A percentile compares a stretch with the other conserved stretches of the same genome.
These are phyloP conservation scores for Paecilomyces variotii DNA, from an alignment of 2,329 filamentous ascomycete species.

Conservation along the genomic window DNA sequence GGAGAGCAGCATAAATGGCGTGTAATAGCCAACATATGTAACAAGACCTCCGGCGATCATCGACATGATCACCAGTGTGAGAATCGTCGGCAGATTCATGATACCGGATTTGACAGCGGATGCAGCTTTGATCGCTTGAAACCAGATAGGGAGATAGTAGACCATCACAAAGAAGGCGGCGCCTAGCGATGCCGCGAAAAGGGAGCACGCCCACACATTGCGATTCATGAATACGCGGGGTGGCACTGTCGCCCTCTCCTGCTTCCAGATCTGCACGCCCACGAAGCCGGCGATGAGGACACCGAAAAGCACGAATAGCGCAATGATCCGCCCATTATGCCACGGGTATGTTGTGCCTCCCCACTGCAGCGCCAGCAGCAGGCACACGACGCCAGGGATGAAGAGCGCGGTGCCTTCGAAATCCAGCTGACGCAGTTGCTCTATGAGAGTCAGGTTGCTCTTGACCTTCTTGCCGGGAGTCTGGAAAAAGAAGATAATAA, in stretches of 20 bases:
- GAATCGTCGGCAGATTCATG: conserved; percentile 16
- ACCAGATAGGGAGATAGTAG: conserved; percentile 43
- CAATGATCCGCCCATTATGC: conserved; percentile 8
- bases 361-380: conserved; percentile 11
- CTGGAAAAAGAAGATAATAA: conserved; percentile 9
- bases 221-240: conserved; percentile 38
- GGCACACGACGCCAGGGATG: conserved; percentile 9
- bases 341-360: conserved; percentile 9
- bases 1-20: conserved; percentile 30
- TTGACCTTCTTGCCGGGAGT: background rate
- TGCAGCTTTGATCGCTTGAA: conserved; percentile 31
- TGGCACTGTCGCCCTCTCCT: conserved; percentile 38
- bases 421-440: conserved; percentile 6
- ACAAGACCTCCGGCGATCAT: conserved; percentile 24
- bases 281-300: no score
- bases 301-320: conserved; percentile 4
- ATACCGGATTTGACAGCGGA: conserved; percentile 29
- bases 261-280: conserved; percentile 23
- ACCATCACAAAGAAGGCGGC: conserved; percentile 36
- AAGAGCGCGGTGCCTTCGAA: conserved; percentile 5
- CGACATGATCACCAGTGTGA: conserved; percentile 22
- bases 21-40: conserved; percentile 30
- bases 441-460: background rate
- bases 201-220: conserved; percentile 33
- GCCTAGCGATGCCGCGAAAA: conserved; percentile 36